These are phyloP conservation scores for Rhododendron vialii DNA, from an alignment of 148 eudicot species.

Conservation along the genomic window DNA sequence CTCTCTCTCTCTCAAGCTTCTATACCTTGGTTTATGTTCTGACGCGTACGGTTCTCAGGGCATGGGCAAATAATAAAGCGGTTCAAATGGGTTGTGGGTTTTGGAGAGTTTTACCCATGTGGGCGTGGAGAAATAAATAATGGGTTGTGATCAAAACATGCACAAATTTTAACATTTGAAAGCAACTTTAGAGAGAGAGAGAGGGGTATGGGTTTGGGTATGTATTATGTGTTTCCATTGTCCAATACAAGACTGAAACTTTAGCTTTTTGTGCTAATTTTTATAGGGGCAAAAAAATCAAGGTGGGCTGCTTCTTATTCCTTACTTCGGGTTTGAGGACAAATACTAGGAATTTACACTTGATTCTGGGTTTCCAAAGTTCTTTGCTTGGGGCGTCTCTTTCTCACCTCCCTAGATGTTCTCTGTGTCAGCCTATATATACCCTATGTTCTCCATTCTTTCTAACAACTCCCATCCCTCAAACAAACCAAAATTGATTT, in stretches of 20 bases:
- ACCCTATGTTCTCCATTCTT: not conserved
- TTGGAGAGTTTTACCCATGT: conserved; percentile 51
- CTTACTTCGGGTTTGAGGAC: conserved; percentile 38
- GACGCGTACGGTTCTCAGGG: conserved; percentile 8
- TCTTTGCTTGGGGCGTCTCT: conserved; percentile 50
- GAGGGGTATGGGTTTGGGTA: not conserved
- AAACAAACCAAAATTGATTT: not conserved
- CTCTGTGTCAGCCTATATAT: conserved; percentile 40
- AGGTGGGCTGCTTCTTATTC: conserved; percentile 17
- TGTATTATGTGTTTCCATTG: conserved; percentile 52
- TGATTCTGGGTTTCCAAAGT: conserved; percentile 33
- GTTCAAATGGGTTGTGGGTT: conserved; percentile 26
- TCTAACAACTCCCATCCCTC: not conserved
- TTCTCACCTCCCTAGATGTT: conserved; percentile 82
- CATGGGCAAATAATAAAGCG: conserved; percentile 16
- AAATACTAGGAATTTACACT: conserved; percentile 34
- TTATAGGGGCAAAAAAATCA: not conserved
- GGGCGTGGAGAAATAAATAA: conserved; percentile 47
- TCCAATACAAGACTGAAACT: conserved; percentile 6
- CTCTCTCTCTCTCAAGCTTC: conserved; percentile 11
- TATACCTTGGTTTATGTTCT: conserved; percentile 27
- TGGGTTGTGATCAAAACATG: conserved; percentile 42
- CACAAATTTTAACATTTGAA: conserved; percentile 15
- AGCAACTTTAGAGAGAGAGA: conserved; percentile 10
- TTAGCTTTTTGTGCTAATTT: not conserved